These are phyloP conservation scores for Botrytis aclada DNA, from an alignment of 2,329 filamentous ascomycete genomes.

Conservation along the genomic window DNA sequence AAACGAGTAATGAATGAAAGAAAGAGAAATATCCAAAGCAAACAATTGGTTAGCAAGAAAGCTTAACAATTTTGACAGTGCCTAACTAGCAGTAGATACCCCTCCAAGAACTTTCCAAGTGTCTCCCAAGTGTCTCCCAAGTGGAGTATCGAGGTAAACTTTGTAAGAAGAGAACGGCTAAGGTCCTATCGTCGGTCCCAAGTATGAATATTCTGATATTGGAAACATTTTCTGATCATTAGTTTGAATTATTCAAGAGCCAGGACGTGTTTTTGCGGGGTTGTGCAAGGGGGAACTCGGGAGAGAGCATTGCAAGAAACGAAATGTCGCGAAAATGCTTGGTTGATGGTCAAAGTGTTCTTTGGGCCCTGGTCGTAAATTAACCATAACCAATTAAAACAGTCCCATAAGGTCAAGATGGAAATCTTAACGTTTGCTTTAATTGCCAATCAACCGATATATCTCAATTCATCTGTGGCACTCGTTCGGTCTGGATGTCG, in stretches of 20 bases:
- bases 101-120: not conserved
- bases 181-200: constrained; percentile 8
- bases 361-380: not conserved
- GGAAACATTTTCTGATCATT: constrained; percentile 2
- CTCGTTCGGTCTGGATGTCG: not conserved
- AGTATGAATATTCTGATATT: constrained; percentile 13
- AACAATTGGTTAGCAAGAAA: constrained; percentile 11
- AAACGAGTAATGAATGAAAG: not conserved
- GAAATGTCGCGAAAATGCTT: constrained; percentile 5
- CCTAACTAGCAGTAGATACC: not conserved
- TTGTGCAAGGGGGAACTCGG: constrained; percentile 3
- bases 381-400: not conserved
- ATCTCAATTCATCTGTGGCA: not conserved
- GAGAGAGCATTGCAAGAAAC: not conserved
- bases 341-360: constrained; percentile 12
- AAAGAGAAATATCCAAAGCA: not conserved
- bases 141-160: not conserved
- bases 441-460: constrained; percentile 1
- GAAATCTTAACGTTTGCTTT: not conserved
- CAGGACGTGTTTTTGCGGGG: constrained; percentile 8
- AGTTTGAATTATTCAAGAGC: not conserved
- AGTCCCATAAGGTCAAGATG: not conserved
- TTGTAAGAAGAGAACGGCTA: constrained; percentile 3
- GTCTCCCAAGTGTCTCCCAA: not conserved
- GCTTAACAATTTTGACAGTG: not conserved